phyloP scores from a whole-genome alignment of 331 rosid species.

The Rosa hybrid region DNA sequence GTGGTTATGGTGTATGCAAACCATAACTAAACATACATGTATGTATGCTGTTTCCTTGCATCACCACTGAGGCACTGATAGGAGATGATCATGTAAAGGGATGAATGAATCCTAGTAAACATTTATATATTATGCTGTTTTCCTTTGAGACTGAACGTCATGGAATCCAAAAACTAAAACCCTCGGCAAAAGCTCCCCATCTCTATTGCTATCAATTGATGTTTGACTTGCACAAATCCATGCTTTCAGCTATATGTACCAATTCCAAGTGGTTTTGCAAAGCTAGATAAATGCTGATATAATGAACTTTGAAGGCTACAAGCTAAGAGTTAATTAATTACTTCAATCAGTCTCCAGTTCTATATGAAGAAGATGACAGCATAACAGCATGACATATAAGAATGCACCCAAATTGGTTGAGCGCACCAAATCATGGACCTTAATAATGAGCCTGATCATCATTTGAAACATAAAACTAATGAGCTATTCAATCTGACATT shows the following conservation, averaged over 20 bases:
- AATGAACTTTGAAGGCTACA: background rate
- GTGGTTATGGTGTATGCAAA: background rate
- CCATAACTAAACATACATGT: no score
- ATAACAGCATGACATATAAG: background rate
- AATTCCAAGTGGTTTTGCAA: background rate
- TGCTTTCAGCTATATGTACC: background rate
- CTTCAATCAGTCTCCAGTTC: background rate
- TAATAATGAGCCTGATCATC: background rate
- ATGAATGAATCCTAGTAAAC: background rate
- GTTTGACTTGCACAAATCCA: background rate
- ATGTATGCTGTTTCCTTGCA: background rate
- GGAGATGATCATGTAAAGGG: background rate
- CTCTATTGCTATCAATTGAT: background rate
- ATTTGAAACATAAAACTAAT: background rate
- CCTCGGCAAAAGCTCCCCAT: background rate
- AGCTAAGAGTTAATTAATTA: background rate
- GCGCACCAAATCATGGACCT: background rate
- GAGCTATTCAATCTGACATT: background rate
- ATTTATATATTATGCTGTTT: background rate
- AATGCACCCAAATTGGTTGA: background rate
- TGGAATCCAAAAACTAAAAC: background rate
- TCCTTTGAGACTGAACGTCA: background rate
- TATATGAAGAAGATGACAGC: background rate
- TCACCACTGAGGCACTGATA: background rate
- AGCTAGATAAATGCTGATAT: background rate